Evolutionary conservation across 371 early-diverging fungal genomes (phyloP).

Genomic region (Entomophthora muscae): DNA sequence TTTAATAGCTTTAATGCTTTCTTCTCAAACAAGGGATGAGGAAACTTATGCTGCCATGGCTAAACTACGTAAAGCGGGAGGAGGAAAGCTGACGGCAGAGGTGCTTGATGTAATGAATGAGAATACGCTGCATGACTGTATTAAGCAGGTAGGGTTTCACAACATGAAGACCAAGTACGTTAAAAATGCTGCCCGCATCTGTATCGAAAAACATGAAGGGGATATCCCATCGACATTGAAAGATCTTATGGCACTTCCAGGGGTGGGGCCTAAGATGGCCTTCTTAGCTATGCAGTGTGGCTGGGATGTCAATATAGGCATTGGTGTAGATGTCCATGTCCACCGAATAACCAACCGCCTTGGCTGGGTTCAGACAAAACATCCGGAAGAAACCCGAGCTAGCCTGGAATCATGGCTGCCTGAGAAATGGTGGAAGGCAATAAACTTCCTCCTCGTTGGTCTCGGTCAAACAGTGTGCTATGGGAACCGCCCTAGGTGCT

Average conservation of each 20-base stretch:
- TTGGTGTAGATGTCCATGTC: constrained; percentile 98
- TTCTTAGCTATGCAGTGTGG: constrained; percentile 69
- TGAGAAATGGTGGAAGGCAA: constrained; percentile 63
- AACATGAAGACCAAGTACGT: constrained; percentile 63
- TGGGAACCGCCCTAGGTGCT: not conserved
- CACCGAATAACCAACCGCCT: constrained; percentile 86
- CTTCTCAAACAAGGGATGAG: constrained; percentile 92
- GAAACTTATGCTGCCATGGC: constrained; percentile 64
- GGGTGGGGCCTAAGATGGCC: constrained; percentile 98
- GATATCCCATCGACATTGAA: constrained; percentile 78
- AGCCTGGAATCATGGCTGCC: constrained; percentile 79
- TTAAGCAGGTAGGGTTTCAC: constrained; percentile 83
- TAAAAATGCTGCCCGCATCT: constrained; percentile 51
- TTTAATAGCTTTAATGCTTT: constrained; percentile 79
- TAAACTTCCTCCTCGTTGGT: constrained; percentile 90
- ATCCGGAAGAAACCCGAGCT: constrained; percentile 67
- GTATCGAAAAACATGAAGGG: constrained; percentile 46
- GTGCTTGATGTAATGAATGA: constrained; percentile 33
- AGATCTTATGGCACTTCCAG: constrained; percentile 64
- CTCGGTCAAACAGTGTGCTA: constrained; percentile 85
- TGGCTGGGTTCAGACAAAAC: constrained; percentile 66
- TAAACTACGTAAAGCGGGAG: constrained; percentile 27
- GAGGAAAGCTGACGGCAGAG: constrained; percentile 40
- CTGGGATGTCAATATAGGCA: constrained; percentile 75
- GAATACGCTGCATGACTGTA: constrained; percentile 42